These are phyloP conservation scores for Pseudopithomyces chartarum DNA, from an alignment of 2,329 filamentous ascomycete genomes.

Conservation along the genomic window DNA sequence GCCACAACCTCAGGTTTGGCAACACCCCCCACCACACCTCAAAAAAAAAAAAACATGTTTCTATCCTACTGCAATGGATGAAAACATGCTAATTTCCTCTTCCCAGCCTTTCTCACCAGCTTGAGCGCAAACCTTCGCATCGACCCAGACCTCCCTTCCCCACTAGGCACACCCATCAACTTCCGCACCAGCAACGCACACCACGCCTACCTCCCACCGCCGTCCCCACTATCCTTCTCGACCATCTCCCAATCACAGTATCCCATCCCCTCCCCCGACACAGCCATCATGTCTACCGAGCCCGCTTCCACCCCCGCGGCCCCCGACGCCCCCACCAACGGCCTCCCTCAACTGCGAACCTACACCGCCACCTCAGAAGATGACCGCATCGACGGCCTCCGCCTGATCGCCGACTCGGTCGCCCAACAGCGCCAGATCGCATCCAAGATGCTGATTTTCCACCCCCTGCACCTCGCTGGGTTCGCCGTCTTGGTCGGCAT, in stretches of 20 bases:
- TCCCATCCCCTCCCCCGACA: constrained; percentile 35
- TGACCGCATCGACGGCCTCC: constrained; percentile 71
- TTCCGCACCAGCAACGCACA: constrained; percentile 45
- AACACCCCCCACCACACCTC: background rate
- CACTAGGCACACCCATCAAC: constrained; percentile 68
- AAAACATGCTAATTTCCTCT: background rate
- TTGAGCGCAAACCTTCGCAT: constrained; percentile 80
- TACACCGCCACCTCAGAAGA: constrained; percentile 55
- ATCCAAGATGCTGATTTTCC: constrained; percentile 59
- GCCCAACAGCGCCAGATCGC: constrained; percentile 79
- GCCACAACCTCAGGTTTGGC: constrained; percentile 12
- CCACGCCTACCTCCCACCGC: constrained; percentile 59
- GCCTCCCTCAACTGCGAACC: constrained; percentile 65
- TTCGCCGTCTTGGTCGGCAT: constrained; percentile 47
- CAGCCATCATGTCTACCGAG: constrained; percentile 43
- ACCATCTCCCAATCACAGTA: constrained; percentile 48
- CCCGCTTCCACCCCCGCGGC: constrained; percentile 25
- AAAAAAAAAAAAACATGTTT: background rate
- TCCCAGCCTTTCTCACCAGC: constrained; percentile 80
- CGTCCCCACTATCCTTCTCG: constrained; percentile 51
- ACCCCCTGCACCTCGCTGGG: constrained; percentile 44
- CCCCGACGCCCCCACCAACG: constrained; percentile 23
- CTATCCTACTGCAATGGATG: background rate
- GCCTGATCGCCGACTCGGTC: constrained; percentile 78
- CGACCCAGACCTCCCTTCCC: constrained; percentile 61